phyloP scores from a whole-genome alignment of 2,329 filamentous ascomycete genomes.

The Pestalotiopsis sp. region DNA sequence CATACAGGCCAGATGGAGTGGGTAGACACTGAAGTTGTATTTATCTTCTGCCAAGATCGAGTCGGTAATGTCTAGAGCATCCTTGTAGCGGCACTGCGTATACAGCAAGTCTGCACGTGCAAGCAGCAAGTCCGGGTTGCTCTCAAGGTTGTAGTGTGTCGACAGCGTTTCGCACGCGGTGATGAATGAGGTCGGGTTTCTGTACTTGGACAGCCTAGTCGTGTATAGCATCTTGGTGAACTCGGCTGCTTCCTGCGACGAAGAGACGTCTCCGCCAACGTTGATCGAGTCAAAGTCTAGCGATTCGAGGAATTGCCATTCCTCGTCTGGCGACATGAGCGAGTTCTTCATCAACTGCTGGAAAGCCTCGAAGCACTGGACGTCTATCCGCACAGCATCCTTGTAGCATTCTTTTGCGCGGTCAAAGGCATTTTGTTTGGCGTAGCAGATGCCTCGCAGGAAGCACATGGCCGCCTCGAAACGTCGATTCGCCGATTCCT shows the following conservation, averaged over 20 bases:
- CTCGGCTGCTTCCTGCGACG: constrained; percentile 84
- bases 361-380: constrained; percentile 97
- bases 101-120: constrained; percentile 90
- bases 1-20: constrained; percentile 87
- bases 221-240: constrained; percentile 97
- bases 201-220: constrained; percentile 92
- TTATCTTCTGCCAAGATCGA: constrained; percentile 81
- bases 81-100: constrained; percentile 90
- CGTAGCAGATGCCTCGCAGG: constrained; percentile 88
- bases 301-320: constrained; percentile 86
- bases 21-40: constrained; percentile 87
- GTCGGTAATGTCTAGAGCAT: constrained; percentile 83
- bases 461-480: constrained; percentile 99
- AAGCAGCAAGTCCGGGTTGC: constrained; percentile 88
- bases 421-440: constrained; percentile 96
- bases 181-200: constrained; percentile 81
- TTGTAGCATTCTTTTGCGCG: constrained; percentile 98
- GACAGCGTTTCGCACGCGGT: constrained; percentile 87
- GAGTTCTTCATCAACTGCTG: constrained; percentile 98
- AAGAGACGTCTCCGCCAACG: constrained; percentile 64
- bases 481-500: constrained; percentile 75
- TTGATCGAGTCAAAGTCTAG: constrained; percentile 87
- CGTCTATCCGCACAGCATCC: constrained; percentile 93
- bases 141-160: constrained; percentile 86
- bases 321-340: constrained; percentile 85